A percentile compares a stretch with the other conserved stretches of the same genome.
Evolutionary conservation across 768 basidiomycete genomes (phyloP).

Genomic region (Neoboletus magnificus): DNA sequence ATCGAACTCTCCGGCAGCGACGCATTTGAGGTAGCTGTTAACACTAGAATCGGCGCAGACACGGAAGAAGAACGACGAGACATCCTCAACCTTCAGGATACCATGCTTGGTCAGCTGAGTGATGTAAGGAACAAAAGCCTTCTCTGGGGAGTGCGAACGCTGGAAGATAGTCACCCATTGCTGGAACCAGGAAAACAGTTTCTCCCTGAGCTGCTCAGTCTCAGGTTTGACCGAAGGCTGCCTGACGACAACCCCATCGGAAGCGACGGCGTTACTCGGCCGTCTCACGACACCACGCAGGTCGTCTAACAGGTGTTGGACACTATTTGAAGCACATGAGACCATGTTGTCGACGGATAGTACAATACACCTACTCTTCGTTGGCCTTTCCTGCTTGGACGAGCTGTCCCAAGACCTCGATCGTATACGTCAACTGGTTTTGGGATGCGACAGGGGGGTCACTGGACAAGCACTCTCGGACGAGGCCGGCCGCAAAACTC

Average conservation of each 20-base stretch:
- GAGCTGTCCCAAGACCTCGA: slow-evolving; percentile 79
- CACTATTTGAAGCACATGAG: slow-evolving; percentile 40
- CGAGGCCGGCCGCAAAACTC: slow-evolving; percentile 77
- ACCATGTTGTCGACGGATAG: background rate
- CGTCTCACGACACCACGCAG: slow-evolving; percentile 62
- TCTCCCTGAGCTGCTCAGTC: slow-evolving; percentile 71
- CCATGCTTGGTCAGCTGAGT: slow-evolving; percentile 97
- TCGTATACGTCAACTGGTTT: slow-evolving; percentile 70
- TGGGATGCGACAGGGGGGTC: slow-evolving; percentile 81
- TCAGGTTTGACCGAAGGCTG: slow-evolving; percentile 62
- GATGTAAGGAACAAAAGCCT: slow-evolving; percentile 94
- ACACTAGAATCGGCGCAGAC: slow-evolving; percentile 95
- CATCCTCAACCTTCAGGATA: slow-evolving; percentile 92
- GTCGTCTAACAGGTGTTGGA: slow-evolving; percentile 74
- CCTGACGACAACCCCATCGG: slow-evolving; percentile 37
- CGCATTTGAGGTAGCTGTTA: slow-evolving; percentile 77
- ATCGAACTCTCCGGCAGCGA: slow-evolving; percentile 67
- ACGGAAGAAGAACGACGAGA: slow-evolving; percentile 97
- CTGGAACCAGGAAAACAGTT: slow-evolving; percentile 77
- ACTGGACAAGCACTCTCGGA: slow-evolving; percentile 80
- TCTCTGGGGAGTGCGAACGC: slow-evolving; percentile 85
- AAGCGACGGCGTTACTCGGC: slow-evolving; percentile 36
- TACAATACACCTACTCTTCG: slow-evolving; percentile 63
- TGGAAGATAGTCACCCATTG: slow-evolving; percentile 97
- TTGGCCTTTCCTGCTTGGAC: slow-evolving; percentile 73